Base-by-base conservation (phyloP, 352 stramenopile species). In the Phytophthora litchii region DNA sequence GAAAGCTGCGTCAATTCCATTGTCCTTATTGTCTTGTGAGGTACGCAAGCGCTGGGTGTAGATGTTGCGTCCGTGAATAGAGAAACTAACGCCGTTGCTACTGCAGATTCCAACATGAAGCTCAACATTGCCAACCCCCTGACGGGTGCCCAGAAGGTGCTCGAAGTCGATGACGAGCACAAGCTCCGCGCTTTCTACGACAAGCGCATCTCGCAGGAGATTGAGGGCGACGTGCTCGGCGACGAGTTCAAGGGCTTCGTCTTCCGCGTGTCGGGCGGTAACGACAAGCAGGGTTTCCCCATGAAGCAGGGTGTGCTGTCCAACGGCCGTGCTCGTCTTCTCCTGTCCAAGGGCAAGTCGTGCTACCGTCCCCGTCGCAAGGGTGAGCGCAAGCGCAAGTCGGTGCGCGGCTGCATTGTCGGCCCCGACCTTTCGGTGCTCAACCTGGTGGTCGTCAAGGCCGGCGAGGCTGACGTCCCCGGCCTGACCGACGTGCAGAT, bases 201-300 rank as follows among this genome's bases (percentile, higher is more conserved):
- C 74, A 98, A 98, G 83, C 96, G 98, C 70, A 99, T 99, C 80
- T 97, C 96, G 42, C 97, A 99, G 81, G 97, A 99, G 81, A 89
- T 99, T 58, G 97, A 99, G 61, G 98, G 97, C 54, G 86, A 93
- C n/a, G 83, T 98, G 60, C 92, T 99, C 52, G 98, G 98, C 62
- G 98, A 99, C 46, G 97, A 99, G 80, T 99, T 99, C 84, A 98
- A 98, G 71, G 98, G 97, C 75, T 99, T 99, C 77, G 82, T 98
- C 73, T 97, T 99, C 78, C 95, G 96, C 69, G 98, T 99, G 73
- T 98, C 94, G 54, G 98, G 98, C 73, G 98, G 98, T 82, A 99
- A 99, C 83, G 98, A 99, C 89, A 99, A 99, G 92, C 97, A 99
- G 88, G 98, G 98, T 62, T 99, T 99, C 89, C 97, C 97, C 64